Base-by-base conservation (phyloP, 768 basidiomycete species). In the Gymnopilus dilepis region DNA sequence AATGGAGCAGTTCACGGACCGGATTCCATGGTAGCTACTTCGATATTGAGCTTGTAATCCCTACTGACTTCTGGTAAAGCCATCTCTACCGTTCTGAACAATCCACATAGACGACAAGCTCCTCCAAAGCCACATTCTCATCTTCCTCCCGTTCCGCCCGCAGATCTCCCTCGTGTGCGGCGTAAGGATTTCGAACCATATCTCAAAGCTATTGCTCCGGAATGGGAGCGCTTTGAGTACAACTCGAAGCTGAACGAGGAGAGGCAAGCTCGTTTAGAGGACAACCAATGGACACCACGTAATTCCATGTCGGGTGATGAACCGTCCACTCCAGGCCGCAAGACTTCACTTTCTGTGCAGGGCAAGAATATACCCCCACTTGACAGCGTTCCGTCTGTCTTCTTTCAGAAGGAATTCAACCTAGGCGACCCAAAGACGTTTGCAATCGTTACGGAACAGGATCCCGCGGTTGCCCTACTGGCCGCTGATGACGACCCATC, bases 51-150 rank as follows among this genome's bases (percentile, higher is more conserved):
- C 7, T 8, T 2, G 54, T 30, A 19, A 57, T 34, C 47, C 28
- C 30, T 13, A 21, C 33, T 58, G 37, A 58, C 24, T 22, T 56
- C 31, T 38, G 41, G 38, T 56, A 13, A 72, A 97, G 96, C 95
- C 38, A 95, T 97, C 65, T 96, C 95, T 8, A 95, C 93, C 17
- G 92, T 97, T 26, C 84, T 97, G 54, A 95, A 95, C 69, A 95
- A 91, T 68, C 96, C 96, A 0, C 88, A 90, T 69, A 91, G 89
- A 75, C 84, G 82, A 34, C 89, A 91, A 50, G 89, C 91, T 6
- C 94, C 96, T 12, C 91, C 96, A 30, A 93, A 97, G 71, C 87
- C 94, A 0, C 92, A 96, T 66, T 91, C 94, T 1, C 75, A 87
- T 0, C 78, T 98, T 17, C 90, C 92, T 1, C 74, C 89, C 33